These are phyloP conservation scores for Phytopythium aichiense DNA, from an alignment of 352 stramenopile species.

Conservation along the genomic window DNA sequence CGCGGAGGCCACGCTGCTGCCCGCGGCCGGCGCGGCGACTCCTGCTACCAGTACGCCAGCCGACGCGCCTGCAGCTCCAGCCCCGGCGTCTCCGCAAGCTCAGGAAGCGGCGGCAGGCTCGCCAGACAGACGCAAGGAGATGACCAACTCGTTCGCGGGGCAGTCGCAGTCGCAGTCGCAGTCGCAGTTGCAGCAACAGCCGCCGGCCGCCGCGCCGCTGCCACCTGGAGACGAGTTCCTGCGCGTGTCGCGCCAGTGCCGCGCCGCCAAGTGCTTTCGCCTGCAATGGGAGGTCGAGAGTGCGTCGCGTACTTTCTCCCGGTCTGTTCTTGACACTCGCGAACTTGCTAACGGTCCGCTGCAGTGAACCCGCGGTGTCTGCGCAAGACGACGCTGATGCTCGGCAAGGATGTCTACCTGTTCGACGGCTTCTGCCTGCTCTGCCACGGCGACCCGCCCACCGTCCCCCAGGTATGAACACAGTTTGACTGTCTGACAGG, in stretches of 20 bases:
- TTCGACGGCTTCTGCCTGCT: conserved; percentile 88
- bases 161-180: background rate
- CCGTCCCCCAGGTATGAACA: conserved; percentile 49
- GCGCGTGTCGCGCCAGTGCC: conserved; percentile 61
- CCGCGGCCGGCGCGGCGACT: background rate
- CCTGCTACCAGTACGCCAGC: background rate
- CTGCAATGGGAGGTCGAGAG: conserved; percentile 79
- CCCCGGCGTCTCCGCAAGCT: background rate
- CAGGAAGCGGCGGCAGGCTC: background rate
- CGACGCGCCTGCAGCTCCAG: no score
- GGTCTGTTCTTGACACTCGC: background rate
- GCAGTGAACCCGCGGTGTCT: conserved; percentile 73
- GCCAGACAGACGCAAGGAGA: background rate
- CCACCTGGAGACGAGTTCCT: conserved; percentile 40
- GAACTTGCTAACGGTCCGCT: background rate
- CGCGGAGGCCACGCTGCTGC: conserved; percentile 7
- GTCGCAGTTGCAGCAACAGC: background rate
- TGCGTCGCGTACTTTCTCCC: conserved; percentile 15
- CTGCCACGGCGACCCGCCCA: conserved; percentile 49
- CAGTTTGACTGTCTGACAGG: no score
- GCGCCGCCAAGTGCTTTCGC: conserved; percentile 59
- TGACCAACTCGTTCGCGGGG: background rate
- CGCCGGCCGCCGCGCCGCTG: conserved; percentile 5
- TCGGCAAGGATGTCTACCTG: conserved; percentile 59
- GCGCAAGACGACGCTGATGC: conserved; percentile 65